Base-by-base conservation (phyloP, 139 green algal genomes). In the Chlorella sp. region DNA sequence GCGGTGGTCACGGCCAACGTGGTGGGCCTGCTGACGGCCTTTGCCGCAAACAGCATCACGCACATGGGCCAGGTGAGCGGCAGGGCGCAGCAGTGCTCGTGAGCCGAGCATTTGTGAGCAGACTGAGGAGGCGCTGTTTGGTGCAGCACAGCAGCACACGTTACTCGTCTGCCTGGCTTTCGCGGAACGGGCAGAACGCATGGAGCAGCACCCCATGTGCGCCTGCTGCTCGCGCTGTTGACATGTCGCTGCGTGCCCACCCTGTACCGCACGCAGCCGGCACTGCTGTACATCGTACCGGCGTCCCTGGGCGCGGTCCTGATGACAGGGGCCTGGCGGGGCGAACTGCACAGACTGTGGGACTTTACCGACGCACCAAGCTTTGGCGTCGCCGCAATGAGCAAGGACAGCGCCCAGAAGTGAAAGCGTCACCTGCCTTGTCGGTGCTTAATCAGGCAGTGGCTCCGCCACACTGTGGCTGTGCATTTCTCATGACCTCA, bases 21-120 rank as follows among this genome's bases (percentile, higher is more conserved):
- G 14, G 59, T 75, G 20, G 93, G 92, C 1, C 81, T 97, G 30
- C 51, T 83, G 31, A 61, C 84, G 22, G 91, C 93, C 0, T 96
- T 96, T 79, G 88, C 75, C 1, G 91, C 85, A 23, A 97, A 96
- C 79, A 79, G 78, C n/a, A 74, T 94, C 2, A 97, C 91, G 0
- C 73, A 87, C 23, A 32, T 94, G 67, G 92, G 90, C 0, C 92
- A 72, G 65, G 65, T 71, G 36, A 30, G 10, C 14, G 33, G 27
- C n/a, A n/a, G n/a, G n/a, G 59, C 17, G 22, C 59, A 31, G 59
- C 59, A 32, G 26, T 64, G 59, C 10, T 26, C 10, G 10, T 59
- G 49, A 26, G 49, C 10, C 49, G 17, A 59, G 49, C 14, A 59
- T 10, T 10, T 64, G 59, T 27, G n/a, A 14, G 59, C 22, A 32